Base-by-base conservation (phyloP, 768 basidiomycete species). In the Xanthoconium stramineum region DNA sequence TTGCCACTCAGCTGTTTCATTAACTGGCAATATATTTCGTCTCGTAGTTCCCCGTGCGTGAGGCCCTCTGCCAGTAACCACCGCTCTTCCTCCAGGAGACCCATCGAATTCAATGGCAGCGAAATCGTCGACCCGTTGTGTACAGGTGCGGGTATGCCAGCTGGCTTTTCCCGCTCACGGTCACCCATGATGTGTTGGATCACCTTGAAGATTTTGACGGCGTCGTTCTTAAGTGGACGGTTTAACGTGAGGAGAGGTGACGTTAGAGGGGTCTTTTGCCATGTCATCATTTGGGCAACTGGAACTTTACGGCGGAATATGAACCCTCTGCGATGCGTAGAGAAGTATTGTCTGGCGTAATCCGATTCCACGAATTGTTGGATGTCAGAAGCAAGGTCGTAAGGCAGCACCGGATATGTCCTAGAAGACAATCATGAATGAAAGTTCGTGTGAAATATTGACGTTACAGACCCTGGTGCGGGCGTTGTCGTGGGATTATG, bases 101-200 rank as follows among this genome's bases (percentile, higher is more conserved):
- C 76, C 32, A 72, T 62, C 40, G 61, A 63, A 3, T 81, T 82
- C 0, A 65, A 80, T 20, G 63, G 60, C 36, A 81, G 73, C 19
- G 79, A 73, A 36, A 69, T 72, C 57, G 76, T 76, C 8, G 81
- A 78, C 8, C 75, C 68, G 51, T 79, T 78, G 55, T 69, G 63
- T 11, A 70, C 61, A 5, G 82, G 82, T 42, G 83, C 61, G 5
- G 82, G 82, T 42, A 83, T 74, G 19, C 76, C 77, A n/a, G 78
- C 73, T 4, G 78, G 69, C 55, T 77, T 81, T 56, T 90, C 89
- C 24, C 83, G 83, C 61, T 93, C 89, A 9, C 92, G 81, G 65
- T 97, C 94, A 38, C 93, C 93, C 94, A 97, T 98, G 44, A 95
- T 83, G 53, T 86, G 88, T 67, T 97, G 95, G 43, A 96, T 82